Evolutionary conservation across 148 eudicot genomes (phyloP).

Genomic region (Cornus suecica): DNA sequence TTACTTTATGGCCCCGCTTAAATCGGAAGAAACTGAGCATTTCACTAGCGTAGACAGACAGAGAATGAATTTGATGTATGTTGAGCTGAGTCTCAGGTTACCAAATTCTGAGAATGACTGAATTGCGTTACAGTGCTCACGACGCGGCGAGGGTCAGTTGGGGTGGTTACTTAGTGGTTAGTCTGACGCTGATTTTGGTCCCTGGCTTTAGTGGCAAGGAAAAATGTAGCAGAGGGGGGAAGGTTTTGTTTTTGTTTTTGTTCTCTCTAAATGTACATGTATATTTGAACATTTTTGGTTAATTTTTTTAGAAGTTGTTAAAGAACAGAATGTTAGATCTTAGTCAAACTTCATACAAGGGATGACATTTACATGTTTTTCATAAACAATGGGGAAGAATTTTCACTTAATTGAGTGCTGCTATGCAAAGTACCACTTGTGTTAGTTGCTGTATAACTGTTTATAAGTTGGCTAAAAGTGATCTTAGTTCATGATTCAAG

Average conservation of each 20-base stretch:
- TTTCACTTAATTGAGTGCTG: neutral
- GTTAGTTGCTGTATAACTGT: too few species aligned
- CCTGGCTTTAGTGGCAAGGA: conserved; percentile 20
- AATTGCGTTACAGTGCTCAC: neutral
- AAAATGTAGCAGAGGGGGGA: conserved; percentile 11
- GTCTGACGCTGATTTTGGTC: conserved; percentile 27
- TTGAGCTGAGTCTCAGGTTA: neutral
- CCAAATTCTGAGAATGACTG: conserved; percentile 6
- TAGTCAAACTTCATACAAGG: neutral
- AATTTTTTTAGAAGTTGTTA: neutral
- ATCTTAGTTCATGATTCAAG: neutral
- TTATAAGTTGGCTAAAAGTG: too few species aligned
- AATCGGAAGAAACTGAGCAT: conserved; percentile 1
- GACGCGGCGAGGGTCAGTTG: neutral
- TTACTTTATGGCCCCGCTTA: conserved; percentile 3
- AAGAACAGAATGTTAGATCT: conserved; percentile 5
- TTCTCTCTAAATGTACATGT: neutral
- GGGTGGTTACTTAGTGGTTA: conserved; percentile 11
- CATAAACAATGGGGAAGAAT: neutral
- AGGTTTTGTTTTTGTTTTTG: neutral
- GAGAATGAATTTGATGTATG: neutral
- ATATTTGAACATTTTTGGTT: conserved; percentile 4
- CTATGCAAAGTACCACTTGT: neutral
- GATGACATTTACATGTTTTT: neutral
- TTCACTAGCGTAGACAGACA: neutral